Conservation (phyloP, 805 yeast genomes). For the Starmerella stellata region DNA sequence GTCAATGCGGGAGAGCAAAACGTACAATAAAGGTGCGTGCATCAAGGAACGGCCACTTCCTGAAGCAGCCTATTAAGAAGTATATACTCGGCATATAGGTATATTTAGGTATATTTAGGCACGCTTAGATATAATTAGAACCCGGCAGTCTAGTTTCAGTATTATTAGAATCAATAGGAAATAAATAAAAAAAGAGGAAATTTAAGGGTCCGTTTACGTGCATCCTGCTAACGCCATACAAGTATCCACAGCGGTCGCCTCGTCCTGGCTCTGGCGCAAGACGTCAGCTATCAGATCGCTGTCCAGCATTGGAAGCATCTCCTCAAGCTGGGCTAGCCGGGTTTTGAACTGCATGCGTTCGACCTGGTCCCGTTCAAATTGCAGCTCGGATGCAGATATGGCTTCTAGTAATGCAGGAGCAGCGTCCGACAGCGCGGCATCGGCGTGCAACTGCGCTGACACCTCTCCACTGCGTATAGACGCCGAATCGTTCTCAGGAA, state of each 20-base stretch:
- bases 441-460: not conserved
- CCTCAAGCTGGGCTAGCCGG: constrained; percentile 26
- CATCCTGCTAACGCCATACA: constrained; percentile 24
- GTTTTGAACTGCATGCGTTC: constrained; percentile 18
- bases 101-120: too few relatives aligned
- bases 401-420: not conserved
- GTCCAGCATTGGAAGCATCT: constrained; percentile 65
- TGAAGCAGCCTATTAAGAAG: too few relatives aligned
- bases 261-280: constrained; percentile 40
- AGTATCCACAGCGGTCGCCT: constrained; percentile 60
- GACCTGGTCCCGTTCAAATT: constrained; percentile 31
- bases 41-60: too few relatives aligned
- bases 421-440: not conserved
- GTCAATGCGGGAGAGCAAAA: too few relatives aligned
- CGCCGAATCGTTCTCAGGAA: constrained; percentile 5
- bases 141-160: too few relatives aligned
- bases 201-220: too few relatives aligned
- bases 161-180: too few relatives aligned
- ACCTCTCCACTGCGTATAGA: not conserved
- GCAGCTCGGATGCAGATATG: constrained; percentile 30
- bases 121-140: too few relatives aligned
- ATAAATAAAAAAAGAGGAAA: too few relatives aligned
- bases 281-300: constrained; percentile 52
- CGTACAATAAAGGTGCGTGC: too few relatives aligned
- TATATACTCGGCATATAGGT: too few relatives aligned